A percentile compares a stretch with the other conserved stretches of the same genome.
phyloP scores from a whole-genome alignment of 208 protist genomes.

The Kentomonas sorsogonicus region DNA sequence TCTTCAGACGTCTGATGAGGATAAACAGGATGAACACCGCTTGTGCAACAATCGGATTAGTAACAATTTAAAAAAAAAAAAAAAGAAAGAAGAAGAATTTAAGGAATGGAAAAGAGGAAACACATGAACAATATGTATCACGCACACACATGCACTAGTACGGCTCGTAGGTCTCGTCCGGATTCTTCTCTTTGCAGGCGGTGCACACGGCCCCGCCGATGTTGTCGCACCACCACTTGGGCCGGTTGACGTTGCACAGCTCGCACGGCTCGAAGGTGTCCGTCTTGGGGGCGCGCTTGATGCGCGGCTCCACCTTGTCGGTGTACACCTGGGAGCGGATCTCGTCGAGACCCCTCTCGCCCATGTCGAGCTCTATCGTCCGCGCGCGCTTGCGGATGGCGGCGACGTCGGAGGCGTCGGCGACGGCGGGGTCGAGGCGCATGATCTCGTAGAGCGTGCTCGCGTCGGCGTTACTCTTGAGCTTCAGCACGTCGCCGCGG shows the following conservation, averaged over 20 bases:
- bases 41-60: neutral
- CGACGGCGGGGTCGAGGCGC: conserved; percentile 63
- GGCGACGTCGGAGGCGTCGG: conserved; percentile 43
- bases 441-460: conserved; percentile 85
- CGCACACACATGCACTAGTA: conserved; percentile 24
- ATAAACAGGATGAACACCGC: neutral
- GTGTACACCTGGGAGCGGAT: conserved; percentile 68
- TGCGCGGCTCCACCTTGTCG: conserved; percentile 63
- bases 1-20: too few relatives aligned
- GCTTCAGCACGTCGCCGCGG: conserved; percentile 47
- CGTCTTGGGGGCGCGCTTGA: conserved; percentile 69
- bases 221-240: conserved; percentile 73
- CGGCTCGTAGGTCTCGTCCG: conserved; percentile 38
- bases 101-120: neutral
- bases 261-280: conserved; percentile 82
- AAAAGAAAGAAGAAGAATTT: neutral
- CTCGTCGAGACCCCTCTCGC: conserved; percentile 54
- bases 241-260: conserved; percentile 57
- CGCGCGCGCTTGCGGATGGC: conserved; percentile 61
- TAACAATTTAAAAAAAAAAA: neutral
- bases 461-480: conserved; percentile 42
- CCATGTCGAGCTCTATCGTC: conserved; percentile 64
- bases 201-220: conserved; percentile 69
- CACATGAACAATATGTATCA: conserved; percentile 2
- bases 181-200: conserved; percentile 45